Base-by-base conservation (phyloP, 2,329 filamentous ascomycete species). In the Trichophyton simii region DNA sequence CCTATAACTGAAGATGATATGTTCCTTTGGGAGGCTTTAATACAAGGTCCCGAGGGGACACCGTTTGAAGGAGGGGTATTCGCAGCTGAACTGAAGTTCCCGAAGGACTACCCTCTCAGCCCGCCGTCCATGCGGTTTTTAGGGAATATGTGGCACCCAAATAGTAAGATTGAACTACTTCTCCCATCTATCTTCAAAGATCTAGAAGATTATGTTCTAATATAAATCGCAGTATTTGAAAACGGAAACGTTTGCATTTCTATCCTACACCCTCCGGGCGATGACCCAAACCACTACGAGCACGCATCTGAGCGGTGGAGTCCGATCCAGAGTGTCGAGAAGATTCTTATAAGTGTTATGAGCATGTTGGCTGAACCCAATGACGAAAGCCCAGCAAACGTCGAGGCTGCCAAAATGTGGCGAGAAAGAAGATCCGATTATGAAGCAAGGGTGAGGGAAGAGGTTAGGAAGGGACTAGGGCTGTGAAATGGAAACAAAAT, bases 1-100 rank as follows among this genome's bases (percentile, higher is more conserved):
- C 94, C 94, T 38, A 80, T 96, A 64, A 88, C 83, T 66, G 94
- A 99, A 79, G 94, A 97, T 74, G 91, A 99, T 78, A 86, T 97
- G 72, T 88, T 96, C 69, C 80, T 89, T 70, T 99, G 94, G 94
- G 94, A 99, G 78, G 94, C 91, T 7, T 79, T 97, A 65, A 97
- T 99, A 70, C 87, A 95, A 75, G 94, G 94, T 0, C 94, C 94
- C 11, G 91, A 96, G 71, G 94, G 88, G 65, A 99, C 94, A 1
- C 94, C 94, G 0, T 99, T 95, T 69, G 92, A 95, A 78, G 92
- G 91, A 63, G 94, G 94, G 60, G 85, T 99, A 63, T 99, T 97
- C 73, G 90, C 91, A 48, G 94, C 94, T 28, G 91, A 96, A 76
- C 83, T 99, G 68, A 91, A 87, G 70, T 99, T 99, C 71, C 92